Percentiles rank a stretch among this genome's conserved stretches.
These are phyloP conservation scores for Deuterostichococcus epilithicus DNA, from an alignment of 139 green algal genomes.

Conservation along the genomic window DNA sequence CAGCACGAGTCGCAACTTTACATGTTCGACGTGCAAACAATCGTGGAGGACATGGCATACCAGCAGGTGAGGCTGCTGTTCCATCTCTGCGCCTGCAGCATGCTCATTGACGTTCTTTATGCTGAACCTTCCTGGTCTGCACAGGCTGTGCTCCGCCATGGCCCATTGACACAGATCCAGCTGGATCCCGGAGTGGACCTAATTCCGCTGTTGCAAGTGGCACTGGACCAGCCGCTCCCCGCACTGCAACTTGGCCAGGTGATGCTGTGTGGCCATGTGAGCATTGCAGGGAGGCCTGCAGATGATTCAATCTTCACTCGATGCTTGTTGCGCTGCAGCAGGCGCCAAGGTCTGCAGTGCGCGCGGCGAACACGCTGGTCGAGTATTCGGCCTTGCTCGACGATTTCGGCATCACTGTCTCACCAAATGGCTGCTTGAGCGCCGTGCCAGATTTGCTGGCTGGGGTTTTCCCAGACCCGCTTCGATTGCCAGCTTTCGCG, in stretches of 20 bases:
- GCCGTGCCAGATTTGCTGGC: neutral
- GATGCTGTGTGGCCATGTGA: too few relatives aligned
- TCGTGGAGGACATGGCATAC: neutral
- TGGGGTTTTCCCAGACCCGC: neutral
- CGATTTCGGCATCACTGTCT: neutral
- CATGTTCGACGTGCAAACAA: neutral
- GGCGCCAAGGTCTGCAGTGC: neutral
- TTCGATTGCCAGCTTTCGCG: neutral
- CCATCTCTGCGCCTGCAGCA: neutral
- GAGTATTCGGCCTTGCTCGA: neutral
- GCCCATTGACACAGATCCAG: too few relatives aligned
- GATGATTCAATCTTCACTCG: too few relatives aligned
- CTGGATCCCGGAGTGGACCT: too few relatives aligned
- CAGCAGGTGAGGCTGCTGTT: neutral
- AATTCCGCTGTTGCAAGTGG: too few relatives aligned
- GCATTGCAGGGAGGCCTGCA: too few relatives aligned
- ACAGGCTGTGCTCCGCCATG: too few relatives aligned
- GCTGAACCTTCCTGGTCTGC: too few relatives aligned
- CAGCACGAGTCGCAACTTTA: neutral
- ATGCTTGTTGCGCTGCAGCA: neutral
- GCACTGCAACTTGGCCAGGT: too few relatives aligned
- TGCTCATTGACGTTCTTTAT: neutral
- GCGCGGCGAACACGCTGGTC: neutral
- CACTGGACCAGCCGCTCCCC: too few relatives aligned
- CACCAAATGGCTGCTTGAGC: neutral